Conservation (phyloP, 2,329 filamentous ascomycete species). For the Diaporthe sp. region DNA sequence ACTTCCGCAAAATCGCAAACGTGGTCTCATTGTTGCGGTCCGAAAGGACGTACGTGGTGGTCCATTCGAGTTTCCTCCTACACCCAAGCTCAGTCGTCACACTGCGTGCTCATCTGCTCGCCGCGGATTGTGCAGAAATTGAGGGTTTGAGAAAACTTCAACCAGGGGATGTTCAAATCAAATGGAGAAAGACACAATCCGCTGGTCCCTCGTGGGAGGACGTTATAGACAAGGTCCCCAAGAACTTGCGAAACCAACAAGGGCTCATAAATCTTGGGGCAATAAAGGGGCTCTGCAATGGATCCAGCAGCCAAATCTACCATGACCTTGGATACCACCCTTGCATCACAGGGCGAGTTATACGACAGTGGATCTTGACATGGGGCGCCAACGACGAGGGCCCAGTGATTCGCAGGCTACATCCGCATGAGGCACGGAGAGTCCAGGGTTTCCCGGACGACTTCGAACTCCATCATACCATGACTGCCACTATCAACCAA, state of each 20-base stretch:
- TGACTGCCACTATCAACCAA: accelerated
- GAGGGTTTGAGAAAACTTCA: not conserved
- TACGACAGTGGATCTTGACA: not conserved
- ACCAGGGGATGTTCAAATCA: not conserved
- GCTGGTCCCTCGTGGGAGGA: not conserved
- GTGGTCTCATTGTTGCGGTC: not conserved
- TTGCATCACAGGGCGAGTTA: not conserved
- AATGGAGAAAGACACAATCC: not conserved
- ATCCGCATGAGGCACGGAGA: not conserved
- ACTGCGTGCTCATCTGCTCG: not conserved
- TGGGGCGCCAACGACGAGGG: not conserved
- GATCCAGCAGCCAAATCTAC: not conserved
- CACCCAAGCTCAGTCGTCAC: not conserved
- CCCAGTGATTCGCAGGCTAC: not conserved
- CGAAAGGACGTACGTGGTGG: not conserved
- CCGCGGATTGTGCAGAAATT: not conserved
- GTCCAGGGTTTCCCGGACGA: not conserved
- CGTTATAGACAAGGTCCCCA: not conserved
- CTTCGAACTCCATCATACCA: not conserved
- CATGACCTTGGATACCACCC: not conserved
- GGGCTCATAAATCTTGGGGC: not conserved
- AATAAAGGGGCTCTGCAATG: not conserved
- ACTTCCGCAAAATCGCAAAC: not conserved
- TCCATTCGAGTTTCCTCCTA: not conserved
- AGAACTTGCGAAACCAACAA: not conserved